Conservation (phyloP, 208 protist genomes). For the Crithidia fasciculata region DNA sequence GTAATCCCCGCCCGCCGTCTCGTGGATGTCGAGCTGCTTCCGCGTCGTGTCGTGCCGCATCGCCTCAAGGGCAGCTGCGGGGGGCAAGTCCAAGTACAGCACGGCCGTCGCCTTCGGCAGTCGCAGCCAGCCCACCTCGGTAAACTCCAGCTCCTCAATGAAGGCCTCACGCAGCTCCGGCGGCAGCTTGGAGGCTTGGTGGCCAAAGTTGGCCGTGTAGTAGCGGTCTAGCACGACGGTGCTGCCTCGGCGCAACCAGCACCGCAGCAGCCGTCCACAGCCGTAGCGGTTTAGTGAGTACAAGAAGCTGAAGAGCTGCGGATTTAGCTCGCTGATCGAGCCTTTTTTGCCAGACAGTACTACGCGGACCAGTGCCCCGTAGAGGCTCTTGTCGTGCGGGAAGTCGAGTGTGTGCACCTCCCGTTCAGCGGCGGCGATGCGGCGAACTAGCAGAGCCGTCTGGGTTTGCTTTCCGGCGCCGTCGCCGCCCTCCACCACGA, state of each 20-base stretch:
- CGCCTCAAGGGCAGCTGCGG: slow-evolving; percentile 64
- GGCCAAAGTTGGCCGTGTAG: slow-evolving; percentile 91
- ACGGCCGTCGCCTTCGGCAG: slow-evolving; percentile 77
- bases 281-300: slow-evolving; percentile 90
- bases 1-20: slow-evolving; percentile 76
- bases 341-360: slow-evolving; percentile 87
- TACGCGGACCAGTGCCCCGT: slow-evolving; percentile 81
- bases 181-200: slow-evolving; percentile 89
- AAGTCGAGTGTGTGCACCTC: slow-evolving; percentile 83
- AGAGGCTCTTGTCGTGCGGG: slow-evolving; percentile 77
- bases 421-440: slow-evolving; percentile 1
- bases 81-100: slow-evolving; percentile 87
- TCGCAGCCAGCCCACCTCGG: slow-evolving; percentile 81
- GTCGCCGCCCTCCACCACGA: slow-evolving; percentile 92
- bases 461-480: slow-evolving; percentile 94
- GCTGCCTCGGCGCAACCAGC: slow-evolving; percentile 66
- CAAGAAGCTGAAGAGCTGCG: slow-evolving; percentile 89
- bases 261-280: slow-evolving; percentile 60
- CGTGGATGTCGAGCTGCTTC: slow-evolving; percentile 88
- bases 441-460: slow-evolving; percentile 55
- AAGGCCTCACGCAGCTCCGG: slow-evolving; percentile 59
- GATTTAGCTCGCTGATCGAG: slow-evolving; percentile 70
- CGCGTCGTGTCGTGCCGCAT: slow-evolving; percentile 79
- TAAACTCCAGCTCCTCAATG: slow-evolving; percentile 64
- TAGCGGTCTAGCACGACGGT: slow-evolving; percentile 89